A percentile compares a stretch with the other conserved stretches of the same genome.
phyloP scores from a whole-genome alignment of 2,329 filamentous ascomycete genomes.

The Colletotrichum cuscutae region DNA sequence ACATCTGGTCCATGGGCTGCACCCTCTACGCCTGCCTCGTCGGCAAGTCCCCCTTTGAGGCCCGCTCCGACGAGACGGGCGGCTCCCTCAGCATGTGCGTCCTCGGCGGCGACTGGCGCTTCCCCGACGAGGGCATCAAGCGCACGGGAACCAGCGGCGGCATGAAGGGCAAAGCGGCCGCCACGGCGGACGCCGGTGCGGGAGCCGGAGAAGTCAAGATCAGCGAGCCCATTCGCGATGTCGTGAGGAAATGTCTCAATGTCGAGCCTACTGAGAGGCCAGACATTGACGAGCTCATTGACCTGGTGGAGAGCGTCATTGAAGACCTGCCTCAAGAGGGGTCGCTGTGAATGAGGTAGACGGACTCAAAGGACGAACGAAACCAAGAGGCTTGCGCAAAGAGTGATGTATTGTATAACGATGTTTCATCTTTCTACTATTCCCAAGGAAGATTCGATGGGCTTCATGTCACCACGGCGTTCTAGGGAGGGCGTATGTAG shows the following conservation, averaged over 20 bases:
- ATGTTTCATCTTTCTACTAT: constrained; percentile 15
- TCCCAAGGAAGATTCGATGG: constrained; percentile 25
- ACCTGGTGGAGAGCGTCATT: constrained; percentile 80
- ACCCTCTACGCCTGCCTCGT: constrained; percentile 98
- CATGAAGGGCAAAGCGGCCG: constrained; percentile 40
- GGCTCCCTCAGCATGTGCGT: constrained; percentile 94
- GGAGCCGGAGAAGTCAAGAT: constrained; percentile 63
- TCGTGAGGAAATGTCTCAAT: constrained; percentile 86
- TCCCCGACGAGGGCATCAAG: constrained; percentile 82
- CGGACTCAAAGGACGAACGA: not conserved
- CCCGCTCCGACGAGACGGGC: constrained; percentile 94
- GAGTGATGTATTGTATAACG: constrained; percentile 22
- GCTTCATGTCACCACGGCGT: constrained; percentile 24
- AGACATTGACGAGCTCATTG: constrained; percentile 85
- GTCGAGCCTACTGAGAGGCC: constrained; percentile 91
- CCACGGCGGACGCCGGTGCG: constrained; percentile 40
- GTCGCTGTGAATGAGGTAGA: constrained; percentile 2
- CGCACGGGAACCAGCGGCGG: constrained; percentile 52
- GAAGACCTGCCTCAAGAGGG: constrained; percentile 71
- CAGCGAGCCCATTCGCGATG: constrained; percentile 84
- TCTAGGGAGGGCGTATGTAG: constrained; percentile 27
- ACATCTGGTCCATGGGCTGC: constrained; percentile 97
- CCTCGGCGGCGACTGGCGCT: constrained; percentile 93
- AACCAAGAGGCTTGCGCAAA: not conserved
- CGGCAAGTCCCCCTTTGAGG: constrained; percentile 96